phyloP scores from a whole-genome alignment of 164 flowering plant genomes.

The Malania oleifera region DNA sequence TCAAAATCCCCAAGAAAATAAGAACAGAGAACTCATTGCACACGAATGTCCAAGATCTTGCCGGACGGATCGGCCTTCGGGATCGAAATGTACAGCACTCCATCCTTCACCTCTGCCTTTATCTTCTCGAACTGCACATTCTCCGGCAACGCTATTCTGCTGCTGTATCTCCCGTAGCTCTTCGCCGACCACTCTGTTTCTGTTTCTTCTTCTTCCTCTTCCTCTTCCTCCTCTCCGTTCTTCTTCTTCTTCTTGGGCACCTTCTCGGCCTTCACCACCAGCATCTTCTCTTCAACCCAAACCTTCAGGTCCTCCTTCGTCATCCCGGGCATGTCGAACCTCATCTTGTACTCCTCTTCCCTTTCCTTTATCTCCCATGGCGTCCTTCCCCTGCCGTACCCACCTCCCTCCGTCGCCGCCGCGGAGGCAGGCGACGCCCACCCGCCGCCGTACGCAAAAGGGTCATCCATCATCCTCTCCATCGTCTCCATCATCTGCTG shows the following conservation, averaged over 20 bases:
- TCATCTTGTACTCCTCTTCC: constrained; percentile 53
- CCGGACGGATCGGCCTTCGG: constrained; percentile 41
- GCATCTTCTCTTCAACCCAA: constrained; percentile 80
- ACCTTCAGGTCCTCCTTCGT: constrained; percentile 72
- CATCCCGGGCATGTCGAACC: constrained; percentile 96
- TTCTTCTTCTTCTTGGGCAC: constrained; percentile 18
- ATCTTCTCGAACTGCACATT: constrained; percentile 70
- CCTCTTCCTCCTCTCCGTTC: neutral
- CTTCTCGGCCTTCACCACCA: constrained; percentile 73
- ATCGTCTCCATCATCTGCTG: constrained; percentile 91
- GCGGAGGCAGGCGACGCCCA: constrained; percentile 35
- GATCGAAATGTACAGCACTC: constrained; percentile 66
- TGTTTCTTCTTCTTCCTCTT: constrained; percentile 12
- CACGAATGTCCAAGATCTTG: constrained; percentile 56
- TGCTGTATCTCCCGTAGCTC: constrained; percentile 64
- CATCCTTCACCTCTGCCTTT: constrained; percentile 75
- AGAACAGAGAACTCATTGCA: constrained; percentile 29
- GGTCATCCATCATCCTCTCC: constrained; percentile 76
- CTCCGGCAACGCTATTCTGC: constrained; percentile 76
- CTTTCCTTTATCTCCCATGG: constrained; percentile 89
- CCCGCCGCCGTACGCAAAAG: constrained; percentile 31
- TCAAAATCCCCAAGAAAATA: too few species aligned
- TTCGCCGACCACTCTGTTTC: constrained; percentile 59
- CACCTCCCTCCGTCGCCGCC: constrained; percentile 19
- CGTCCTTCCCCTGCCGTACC: constrained; percentile 62